Conservation (phyloP, 441 rosid genomes). For the Erysimum cheiri region DNA sequence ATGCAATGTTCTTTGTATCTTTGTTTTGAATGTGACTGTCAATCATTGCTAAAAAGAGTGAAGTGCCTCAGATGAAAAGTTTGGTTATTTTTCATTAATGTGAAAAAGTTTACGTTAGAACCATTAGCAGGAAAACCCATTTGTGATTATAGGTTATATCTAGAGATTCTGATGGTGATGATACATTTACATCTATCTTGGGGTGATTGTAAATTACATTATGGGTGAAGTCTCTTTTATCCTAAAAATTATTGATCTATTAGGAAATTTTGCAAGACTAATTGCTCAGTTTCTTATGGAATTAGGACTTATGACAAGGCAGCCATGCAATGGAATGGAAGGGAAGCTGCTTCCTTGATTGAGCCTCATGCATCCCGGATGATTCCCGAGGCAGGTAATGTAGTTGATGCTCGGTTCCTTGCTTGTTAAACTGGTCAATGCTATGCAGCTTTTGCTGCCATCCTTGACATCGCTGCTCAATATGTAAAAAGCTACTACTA, state of each 20-base stretch:
- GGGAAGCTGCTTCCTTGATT: slow-evolving; percentile 67
- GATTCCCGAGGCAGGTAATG: slow-evolving; percentile 54
- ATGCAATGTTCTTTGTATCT: slow-evolving; percentile 33
- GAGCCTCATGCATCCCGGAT: slow-evolving; percentile 72
- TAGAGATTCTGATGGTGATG: slow-evolving; percentile 25
- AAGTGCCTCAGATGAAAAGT: slow-evolving; percentile 48
- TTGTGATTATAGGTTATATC: background rate
- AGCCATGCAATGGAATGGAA: slow-evolving; percentile 67
- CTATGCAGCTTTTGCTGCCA: slow-evolving; percentile 20
- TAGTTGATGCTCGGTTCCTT: slow-evolving; percentile 47
- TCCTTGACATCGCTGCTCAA: slow-evolving; percentile 5
- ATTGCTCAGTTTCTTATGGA: slow-evolving; percentile 49
- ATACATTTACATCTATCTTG: background rate
- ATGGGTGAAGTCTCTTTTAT: slow-evolving; percentile 59
- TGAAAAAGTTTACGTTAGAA: slow-evolving; percentile 16
- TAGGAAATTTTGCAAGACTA: slow-evolving; percentile 64
- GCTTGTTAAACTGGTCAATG: slow-evolving; percentile 18
- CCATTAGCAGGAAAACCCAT: slow-evolving; percentile 11
- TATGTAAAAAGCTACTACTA: slow-evolving; percentile 22
- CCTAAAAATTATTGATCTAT: slow-evolving; percentile 53
- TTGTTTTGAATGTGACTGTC: slow-evolving; percentile 26
- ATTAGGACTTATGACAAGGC: slow-evolving; percentile 92
- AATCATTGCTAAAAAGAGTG: slow-evolving; percentile 17
- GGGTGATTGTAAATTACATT: slow-evolving; percentile 55
- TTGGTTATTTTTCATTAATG: slow-evolving; percentile 41